phyloP scores from a whole-genome alignment of 768 basidiomycete species.

The Lactarius tabidus region DNA sequence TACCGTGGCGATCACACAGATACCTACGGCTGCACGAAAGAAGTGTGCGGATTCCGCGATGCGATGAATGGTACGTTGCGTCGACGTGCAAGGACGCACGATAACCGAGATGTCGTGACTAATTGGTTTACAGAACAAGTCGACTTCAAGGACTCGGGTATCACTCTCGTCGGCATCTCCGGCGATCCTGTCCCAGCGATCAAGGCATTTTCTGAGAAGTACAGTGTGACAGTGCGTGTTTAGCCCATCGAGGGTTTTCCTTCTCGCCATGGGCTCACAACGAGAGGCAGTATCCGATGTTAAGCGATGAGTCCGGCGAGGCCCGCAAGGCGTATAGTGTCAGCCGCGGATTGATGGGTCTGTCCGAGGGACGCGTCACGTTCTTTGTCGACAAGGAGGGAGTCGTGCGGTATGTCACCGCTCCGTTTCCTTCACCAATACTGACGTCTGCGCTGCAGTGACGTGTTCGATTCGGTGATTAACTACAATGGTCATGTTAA shows the following conservation, averaged over 20 bases:
- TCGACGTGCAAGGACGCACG: neutral
- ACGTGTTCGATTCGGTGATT: constrained; percentile 52
- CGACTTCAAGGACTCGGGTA: constrained; percentile 58
- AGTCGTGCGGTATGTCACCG: constrained; percentile 48
- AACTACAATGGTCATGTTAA: constrained; percentile 55
- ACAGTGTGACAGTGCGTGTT: constrained; percentile 55
- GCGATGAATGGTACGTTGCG: constrained; percentile 54
- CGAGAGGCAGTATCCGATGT: constrained; percentile 59
- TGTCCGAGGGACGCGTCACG: constrained; percentile 62
- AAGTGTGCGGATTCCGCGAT: constrained; percentile 81
- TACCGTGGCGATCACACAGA: constrained; percentile 35
- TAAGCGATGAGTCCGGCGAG: constrained; percentile 65
- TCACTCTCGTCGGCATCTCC: constrained; percentile 71
- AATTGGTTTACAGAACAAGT: constrained; percentile 46
- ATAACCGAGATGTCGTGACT: neutral
- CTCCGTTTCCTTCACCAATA: neutral
- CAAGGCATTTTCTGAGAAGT: constrained; percentile 66
- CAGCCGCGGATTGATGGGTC: constrained; percentile 63
- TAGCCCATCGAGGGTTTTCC: neutral
- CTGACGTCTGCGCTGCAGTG: constrained; percentile 37
- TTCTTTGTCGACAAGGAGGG: constrained; percentile 75
- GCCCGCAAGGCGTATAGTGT: constrained; percentile 62
- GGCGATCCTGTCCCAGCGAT: constrained; percentile 69
- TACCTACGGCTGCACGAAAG: constrained; percentile 73
- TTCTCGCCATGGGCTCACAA: neutral